Base-by-base conservation (phyloP, 2,329 filamentous ascomycete species). In the Claviceps capensis region DNA sequence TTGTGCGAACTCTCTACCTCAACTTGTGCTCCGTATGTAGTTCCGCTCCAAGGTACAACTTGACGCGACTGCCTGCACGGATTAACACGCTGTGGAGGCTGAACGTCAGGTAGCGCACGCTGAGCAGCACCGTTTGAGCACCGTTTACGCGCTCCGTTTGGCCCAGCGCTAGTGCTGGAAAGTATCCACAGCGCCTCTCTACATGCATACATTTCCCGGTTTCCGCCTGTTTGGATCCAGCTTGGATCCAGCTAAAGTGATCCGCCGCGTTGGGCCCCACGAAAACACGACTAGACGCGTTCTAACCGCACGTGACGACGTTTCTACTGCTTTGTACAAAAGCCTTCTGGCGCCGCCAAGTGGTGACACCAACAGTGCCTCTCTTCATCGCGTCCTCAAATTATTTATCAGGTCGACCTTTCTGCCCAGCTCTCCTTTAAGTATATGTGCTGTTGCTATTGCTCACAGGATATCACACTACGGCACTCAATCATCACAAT, bases 401-500 rank as follows among this genome's bases (percentile, higher is more conserved):
- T 49, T 52, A 55, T 56, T 51, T 22, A n/a, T 40, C 46, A 56
- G 54, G 47, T 52, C 52, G 51, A 61, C 55, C 57, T 47, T 53
- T 53, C 60, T 53, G 56, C 51, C 48, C 53, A 57, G 54, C 41
- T 49, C 47, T 50, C 53, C 49, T 51, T 49, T 48, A 53, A 52
- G 55, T 55, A 54, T 55, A 49, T 34, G 9, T 34, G 30, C 9
- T 58, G 52, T 50, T 57, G 54, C 53, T 34, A 34, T 52, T 57
- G 47, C 52, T 51, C 53, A 52, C 37, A 41, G 49, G 26, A 49
- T 48, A 54, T 55, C 55, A 44, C 46, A 42, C 38, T 44, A 48
- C 42, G 48, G 38, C 52, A 42, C 47, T 48, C 48, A 43, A 49
- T 43, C 36, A 17, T 57, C 61, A 67, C 74, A 79, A 93, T 94